phyloP scores from a whole-genome alignment of 768 basidiomycete species.

The Tubosaeta brunneosetosa region DNA sequence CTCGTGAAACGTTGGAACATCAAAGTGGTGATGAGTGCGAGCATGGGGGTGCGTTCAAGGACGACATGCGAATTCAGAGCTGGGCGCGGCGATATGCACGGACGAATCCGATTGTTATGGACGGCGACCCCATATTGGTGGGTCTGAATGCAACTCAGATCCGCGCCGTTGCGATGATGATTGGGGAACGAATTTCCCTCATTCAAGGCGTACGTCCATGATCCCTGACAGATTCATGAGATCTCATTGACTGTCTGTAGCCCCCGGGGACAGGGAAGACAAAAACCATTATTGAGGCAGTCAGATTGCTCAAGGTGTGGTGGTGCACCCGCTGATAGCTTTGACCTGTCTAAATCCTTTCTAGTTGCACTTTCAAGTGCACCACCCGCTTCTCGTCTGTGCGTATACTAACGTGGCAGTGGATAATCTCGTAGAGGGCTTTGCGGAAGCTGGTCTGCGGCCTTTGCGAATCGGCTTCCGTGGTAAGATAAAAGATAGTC shows the following conservation, averaged over 20 bases:
- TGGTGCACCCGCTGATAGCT: neutral
- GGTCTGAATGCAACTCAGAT: slow-evolving; percentile 74
- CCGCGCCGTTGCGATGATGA: slow-evolving; percentile 81
- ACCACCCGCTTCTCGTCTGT: slow-evolving; percentile 83
- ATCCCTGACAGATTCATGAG: neutral
- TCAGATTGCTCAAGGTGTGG: slow-evolving; percentile 70
- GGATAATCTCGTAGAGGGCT: slow-evolving; percentile 81
- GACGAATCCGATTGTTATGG: slow-evolving; percentile 55
- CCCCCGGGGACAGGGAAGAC: slow-evolving; percentile 94
- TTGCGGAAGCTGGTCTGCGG: slow-evolving; percentile 55
- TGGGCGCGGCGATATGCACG: slow-evolving; percentile 72
- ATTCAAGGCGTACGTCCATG: slow-evolving; percentile 73
- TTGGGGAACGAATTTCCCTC: slow-evolving; percentile 71
- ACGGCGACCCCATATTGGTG: slow-evolving; percentile 70
- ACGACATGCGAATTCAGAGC: slow-evolving; percentile 73
- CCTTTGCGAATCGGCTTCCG: slow-evolving; percentile 73
- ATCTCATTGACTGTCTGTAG: slow-evolving; percentile 33
- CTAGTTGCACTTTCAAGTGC: slow-evolving; percentile 73
- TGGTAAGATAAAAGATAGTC: slow-evolving; percentile 53
- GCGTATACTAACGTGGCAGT: slow-evolving; percentile 94
- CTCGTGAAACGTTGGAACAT: slow-evolving; percentile 38
- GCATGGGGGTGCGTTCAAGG: slow-evolving; percentile 51
- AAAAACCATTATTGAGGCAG: slow-evolving; percentile 82
- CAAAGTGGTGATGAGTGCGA: slow-evolving; percentile 21
- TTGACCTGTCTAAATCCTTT: neutral